Percentiles rank a stretch among this genome's conserved stretches.
phyloP scores from a whole-genome alignment of 306 rosid genomes.

The Sicyos baderoa region DNA sequence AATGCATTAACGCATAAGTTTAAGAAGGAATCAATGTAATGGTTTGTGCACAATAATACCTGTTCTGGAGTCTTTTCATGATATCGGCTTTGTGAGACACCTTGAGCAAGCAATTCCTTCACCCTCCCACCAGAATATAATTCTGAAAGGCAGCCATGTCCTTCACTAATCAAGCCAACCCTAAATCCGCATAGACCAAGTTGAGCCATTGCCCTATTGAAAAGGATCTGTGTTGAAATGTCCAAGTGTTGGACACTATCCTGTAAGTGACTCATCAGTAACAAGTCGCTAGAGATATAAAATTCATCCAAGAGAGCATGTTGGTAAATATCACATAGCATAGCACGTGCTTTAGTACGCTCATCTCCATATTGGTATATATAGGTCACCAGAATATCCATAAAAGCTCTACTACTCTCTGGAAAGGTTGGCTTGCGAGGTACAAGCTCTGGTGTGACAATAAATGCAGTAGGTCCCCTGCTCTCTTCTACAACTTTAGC shows the following conservation, averaged over 20 bases:
- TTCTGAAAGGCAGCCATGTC: constrained; percentile 82
- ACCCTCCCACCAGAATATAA: constrained; percentile 98
- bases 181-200: constrained; percentile 91
- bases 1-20: not conserved
- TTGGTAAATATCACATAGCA: constrained; percentile 97
- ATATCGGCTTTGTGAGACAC: constrained; percentile 84
- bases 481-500: constrained; percentile 49
- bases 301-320: constrained; percentile 86
- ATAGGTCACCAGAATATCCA: constrained; percentile 72
- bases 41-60: constrained; percentile 32
- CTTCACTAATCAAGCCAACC: constrained; percentile 67
- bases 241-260: constrained; percentile 85
- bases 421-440: constrained; percentile 81
- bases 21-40: not conserved
- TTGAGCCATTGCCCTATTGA: constrained; percentile 90
- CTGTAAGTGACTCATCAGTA: constrained; percentile 96
- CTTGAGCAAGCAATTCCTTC: constrained; percentile 94
- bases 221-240: constrained; percentile 87
- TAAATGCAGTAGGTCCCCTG: constrained; percentile 65
- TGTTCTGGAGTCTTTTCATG: constrained; percentile 99
- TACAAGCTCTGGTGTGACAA: constrained; percentile 68
- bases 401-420: constrained; percentile 63
- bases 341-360: constrained; percentile 88
- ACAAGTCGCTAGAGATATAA: constrained; percentile 70
- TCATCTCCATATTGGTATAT: constrained; percentile 85